These are phyloP conservation scores for Arthrobotrys musiformis DNA, from an alignment of 2,329 filamentous ascomycete species.

Conservation along the genomic window DNA sequence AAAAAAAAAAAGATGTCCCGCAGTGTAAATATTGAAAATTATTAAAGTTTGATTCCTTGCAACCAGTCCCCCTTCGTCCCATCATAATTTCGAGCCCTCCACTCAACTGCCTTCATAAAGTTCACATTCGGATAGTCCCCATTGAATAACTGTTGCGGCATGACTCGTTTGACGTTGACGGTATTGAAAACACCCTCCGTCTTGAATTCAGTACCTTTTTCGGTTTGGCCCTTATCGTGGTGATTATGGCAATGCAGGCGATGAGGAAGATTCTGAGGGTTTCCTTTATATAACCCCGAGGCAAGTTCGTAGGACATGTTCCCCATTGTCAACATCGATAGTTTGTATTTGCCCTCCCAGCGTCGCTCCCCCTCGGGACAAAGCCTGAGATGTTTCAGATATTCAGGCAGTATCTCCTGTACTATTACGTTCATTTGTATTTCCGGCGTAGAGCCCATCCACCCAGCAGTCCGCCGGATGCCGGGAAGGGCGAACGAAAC, in stretches of 20 bases:
- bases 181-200: neutral
- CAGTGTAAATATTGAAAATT: neutral
- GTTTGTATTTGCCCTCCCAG: constrained; percentile 33
- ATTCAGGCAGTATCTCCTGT: neutral
- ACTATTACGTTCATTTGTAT: neutral
- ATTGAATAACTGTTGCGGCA: neutral
- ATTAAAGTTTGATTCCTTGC: constrained; percentile 31
- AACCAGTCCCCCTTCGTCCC: constrained; percentile 16
- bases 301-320: constrained; percentile 5
- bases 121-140: neutral
- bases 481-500: constrained; percentile 5
- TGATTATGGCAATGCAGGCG: too few species aligned
- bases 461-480: neutral
- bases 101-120: constrained; percentile 17
- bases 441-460: neutral
- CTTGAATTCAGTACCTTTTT: neutral
- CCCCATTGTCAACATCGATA: constrained; percentile 7
- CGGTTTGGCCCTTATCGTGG: too few species aligned
- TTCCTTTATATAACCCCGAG: too few species aligned
- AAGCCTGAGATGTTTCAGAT: constrained; percentile 15
- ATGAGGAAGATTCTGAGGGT: too few species aligned
- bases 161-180: constrained; percentile 6
- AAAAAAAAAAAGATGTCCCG: too few species aligned
- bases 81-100: constrained; percentile 36
- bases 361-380: neutral